Evolutionary conservation across 768 basidiomycete genomes (phyloP), one percentile per base, ranked within the genome.

Genomic region (Cystobasidium onofrii): DNA sequence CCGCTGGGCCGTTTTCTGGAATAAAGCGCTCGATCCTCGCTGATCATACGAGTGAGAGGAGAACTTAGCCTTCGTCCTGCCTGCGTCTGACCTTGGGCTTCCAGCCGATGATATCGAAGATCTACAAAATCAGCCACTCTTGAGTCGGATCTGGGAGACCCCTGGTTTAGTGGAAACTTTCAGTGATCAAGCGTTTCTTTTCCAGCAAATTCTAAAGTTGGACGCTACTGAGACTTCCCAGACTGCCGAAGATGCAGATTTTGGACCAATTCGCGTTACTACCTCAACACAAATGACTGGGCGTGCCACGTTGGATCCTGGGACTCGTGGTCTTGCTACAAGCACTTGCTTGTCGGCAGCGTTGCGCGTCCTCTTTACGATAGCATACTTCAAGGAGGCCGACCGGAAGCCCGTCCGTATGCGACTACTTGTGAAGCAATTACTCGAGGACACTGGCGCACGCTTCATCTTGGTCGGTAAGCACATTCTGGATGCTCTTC

Each of bases 381-480:
- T 54, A 74, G 74, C 73, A 20, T 77, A 27, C 25, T 13, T 73
- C 75, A 15, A 76, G 76, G 15, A 55, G 75, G 23, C 73, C 63
- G 55, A 33, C 77, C 31, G 20, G 44, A 33, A 61, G 29, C 23
- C 76, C 18, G 54, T 75, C 27, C 76, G 78, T 52, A 76, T 81
- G 41, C 46, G 69, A 9, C 77, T 78, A 4, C 64, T 82, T 20
- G 73, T 81, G 66, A 79, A 81, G 57, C 46, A 76, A 31, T 74
- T 79, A 13, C 46, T 78, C 0, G 83, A 83, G 10, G 83, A 84
- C 0, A 84, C 86, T 39, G 85, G 85, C 0, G 60, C 73, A 4
- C 64, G 76, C 57, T 87, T 92, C 75, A 78, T 88, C 13, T 76
- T 86, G 23, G 80, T 90, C 12, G 87, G 85, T 18, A 84, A 85